Base-by-base conservation (phyloP, 164 flowering plant genomes). In the Chimonanthus praecox region DNA sequence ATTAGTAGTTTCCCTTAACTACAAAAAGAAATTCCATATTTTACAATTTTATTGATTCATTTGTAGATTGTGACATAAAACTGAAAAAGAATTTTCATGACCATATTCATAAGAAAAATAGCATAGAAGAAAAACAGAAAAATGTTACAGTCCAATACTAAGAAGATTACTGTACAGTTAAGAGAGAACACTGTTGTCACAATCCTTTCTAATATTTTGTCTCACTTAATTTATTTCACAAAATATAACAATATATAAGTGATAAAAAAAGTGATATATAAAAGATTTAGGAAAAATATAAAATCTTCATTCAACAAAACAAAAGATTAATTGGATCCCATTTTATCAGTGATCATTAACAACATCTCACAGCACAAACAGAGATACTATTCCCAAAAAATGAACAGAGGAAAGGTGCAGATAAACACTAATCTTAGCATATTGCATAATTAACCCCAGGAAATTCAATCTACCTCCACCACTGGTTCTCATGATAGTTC, bases 401-500 rank as follows among this genome's bases (percentile, higher is more conserved):
- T 33, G 33, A 33, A 33, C 1, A 67, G n/a, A 47, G 48, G 8
- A 44, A 67, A 33, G 16, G 44, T 44, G 49, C 49, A 47, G 21
- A 47, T 15, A 15, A 4, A 33, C 61, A 18, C 33, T 62, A 62
- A n/a, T 62, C 20, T 16, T 6, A 5, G n/a, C 20, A n/a, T 6
- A 62, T 16, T 62, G n/a, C 33, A 16, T 33, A 62, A 3, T n/a
- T 8, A 62, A 62, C 65, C 33, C 33, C 2, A 33, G 33, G 33
- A 9, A 9, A 69, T 15, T 49, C 18, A 72, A 3, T 7, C 74
- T 87, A 94, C 99, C 97, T 80, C 94, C 94, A 71, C 20, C 58
- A 20, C 72, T 0, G 8, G 81, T 83, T 84, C 82, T 90, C 77
- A 86, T 21, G n/a, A 94, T 85, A 71, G 84, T 78, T 79, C 99